Evolutionary conservation across 2,329 filamentous ascomycete species (phyloP).

Genomic region (Bisporella sp.): DNA sequence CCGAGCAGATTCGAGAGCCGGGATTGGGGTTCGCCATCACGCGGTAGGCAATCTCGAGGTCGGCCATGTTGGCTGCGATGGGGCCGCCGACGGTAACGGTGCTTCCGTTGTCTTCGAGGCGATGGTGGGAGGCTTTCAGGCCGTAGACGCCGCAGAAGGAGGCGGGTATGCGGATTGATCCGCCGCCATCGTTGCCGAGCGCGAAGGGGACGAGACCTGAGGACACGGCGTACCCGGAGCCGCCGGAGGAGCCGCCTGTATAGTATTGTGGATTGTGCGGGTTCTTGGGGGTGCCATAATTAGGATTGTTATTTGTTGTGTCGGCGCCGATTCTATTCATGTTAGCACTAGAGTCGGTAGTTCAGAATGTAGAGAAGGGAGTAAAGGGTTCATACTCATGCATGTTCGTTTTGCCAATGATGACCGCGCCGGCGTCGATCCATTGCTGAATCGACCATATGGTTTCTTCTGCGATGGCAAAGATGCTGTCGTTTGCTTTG

Average conservation of each 20-base stretch:
- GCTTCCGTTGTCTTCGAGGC: constrained; percentile 50
- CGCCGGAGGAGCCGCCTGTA: constrained; percentile 82
- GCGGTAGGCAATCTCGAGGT: constrained; percentile 77
- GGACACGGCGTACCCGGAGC: constrained; percentile 78
- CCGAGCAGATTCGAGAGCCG: constrained; percentile 47
- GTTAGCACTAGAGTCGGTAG: too few relatives aligned
- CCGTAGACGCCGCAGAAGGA: constrained; percentile 52
- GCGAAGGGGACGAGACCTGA: constrained; percentile 56
- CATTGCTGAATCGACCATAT: constrained; percentile 66
- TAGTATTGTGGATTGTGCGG: constrained; percentile 70
- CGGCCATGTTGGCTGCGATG: constrained; percentile 66
- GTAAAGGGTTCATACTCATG: too few relatives aligned
- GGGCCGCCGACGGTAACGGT: constrained; percentile 63
- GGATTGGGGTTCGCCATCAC: constrained; percentile 68
- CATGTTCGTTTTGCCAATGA: constrained; percentile 66
- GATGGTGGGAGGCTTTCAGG: constrained; percentile 70
- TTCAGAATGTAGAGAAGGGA: too few relatives aligned
- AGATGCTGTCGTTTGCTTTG: constrained; percentile 79
- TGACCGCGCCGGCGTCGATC: constrained; percentile 62
- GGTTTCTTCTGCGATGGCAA: constrained; percentile 56
- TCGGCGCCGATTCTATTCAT: constrained; percentile 82
- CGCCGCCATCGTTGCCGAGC: constrained; percentile 81
- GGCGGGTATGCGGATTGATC: constrained; percentile 44
- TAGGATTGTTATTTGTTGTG: constrained; percentile 78
- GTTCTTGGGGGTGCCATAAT: constrained; percentile 75